Conservation (phyloP, 345 rosid genomes). For the Aquilaria sinensis region DNA sequence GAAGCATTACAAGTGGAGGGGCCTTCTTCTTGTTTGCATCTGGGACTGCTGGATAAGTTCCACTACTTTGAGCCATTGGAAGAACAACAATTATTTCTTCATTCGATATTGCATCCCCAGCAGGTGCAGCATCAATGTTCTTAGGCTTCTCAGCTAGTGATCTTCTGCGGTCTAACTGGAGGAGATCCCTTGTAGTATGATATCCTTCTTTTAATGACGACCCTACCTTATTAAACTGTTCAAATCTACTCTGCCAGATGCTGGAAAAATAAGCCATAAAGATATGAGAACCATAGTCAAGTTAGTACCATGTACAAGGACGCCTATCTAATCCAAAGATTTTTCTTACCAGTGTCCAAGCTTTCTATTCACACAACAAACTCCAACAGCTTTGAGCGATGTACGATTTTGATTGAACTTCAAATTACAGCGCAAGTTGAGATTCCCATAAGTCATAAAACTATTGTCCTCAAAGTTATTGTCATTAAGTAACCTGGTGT, state of each 20-base stretch:
- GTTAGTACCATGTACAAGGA: too few relatives aligned
- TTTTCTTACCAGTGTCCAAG: slow-evolving; percentile 53
- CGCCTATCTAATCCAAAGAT: too few relatives aligned
- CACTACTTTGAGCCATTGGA: slow-evolving; percentile 69
- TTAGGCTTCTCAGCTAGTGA: slow-evolving; percentile 49
- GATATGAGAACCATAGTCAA: neutral
- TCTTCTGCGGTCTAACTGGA: slow-evolving; percentile 45
- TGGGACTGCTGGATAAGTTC: slow-evolving; percentile 74
- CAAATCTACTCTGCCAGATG: slow-evolving; percentile 44
- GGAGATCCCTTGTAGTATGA: slow-evolving; percentile 27
- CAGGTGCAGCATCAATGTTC: slow-evolving; percentile 56
- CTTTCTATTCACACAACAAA: slow-evolving; percentile 46
- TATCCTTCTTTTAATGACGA: slow-evolving; percentile 15
- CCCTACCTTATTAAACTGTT: slow-evolving; percentile 27
- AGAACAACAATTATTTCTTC: slow-evolving; percentile 31
- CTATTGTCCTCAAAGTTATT: slow-evolving; percentile 58
- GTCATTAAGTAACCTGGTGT: slow-evolving; percentile 59
- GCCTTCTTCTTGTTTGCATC: slow-evolving; percentile 27
- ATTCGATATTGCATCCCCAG: slow-evolving; percentile 18
- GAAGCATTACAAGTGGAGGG: slow-evolving; percentile 22
- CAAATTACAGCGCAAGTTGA: slow-evolving; percentile 45
- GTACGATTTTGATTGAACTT: slow-evolving; percentile 43
- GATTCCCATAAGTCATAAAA: slow-evolving; percentile 42
- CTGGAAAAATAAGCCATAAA: slow-evolving; percentile 24
- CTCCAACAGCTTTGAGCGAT: slow-evolving; percentile 21